Conservation (phyloP, 306 rosid genomes). For the Pueraria montana region DNA sequence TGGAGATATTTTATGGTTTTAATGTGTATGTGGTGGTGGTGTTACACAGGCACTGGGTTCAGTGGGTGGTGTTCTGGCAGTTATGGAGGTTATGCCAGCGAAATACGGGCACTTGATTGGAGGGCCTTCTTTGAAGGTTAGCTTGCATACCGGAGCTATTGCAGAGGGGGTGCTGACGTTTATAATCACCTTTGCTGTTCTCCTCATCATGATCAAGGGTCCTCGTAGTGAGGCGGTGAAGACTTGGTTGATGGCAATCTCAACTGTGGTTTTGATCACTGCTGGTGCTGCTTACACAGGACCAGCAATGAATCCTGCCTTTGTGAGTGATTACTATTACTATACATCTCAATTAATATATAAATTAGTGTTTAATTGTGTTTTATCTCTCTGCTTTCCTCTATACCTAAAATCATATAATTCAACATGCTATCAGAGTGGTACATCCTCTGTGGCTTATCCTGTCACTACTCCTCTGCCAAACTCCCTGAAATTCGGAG, state of each 20-base stretch:
- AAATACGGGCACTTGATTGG: conserved; percentile 76
- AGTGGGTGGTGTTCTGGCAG: conserved; percentile 81
- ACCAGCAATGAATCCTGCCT: conserved; percentile 94
- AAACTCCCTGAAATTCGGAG: background rate
- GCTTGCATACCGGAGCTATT: conserved; percentile 69
- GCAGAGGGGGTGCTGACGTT: conserved; percentile 90
- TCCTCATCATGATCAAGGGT: conserved; percentile 71
- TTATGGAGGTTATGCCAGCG: conserved; percentile 74
- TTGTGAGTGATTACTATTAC: conserved; percentile 61
- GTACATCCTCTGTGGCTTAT: background rate
- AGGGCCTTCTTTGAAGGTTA: conserved; percentile 63
- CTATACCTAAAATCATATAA: background rate
- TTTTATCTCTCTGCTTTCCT: background rate
- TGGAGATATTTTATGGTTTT: conserved; percentile 7
- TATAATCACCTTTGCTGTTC: conserved; percentile 70
- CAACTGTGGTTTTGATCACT: conserved; percentile 63
- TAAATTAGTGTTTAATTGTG: background rate
- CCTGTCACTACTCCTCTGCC: background rate
- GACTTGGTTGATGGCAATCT: conserved; percentile 70
- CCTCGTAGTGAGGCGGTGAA: conserved; percentile 68
- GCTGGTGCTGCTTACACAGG: conserved; percentile 78
- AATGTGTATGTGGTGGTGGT: conserved; percentile 37
- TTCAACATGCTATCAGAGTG: background rate
- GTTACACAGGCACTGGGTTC: conserved; percentile 80
- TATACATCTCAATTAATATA: background rate